These are phyloP conservation scores for Pneumocystis oryctolagi DNA, from an alignment of 1,139 yeast species.

Conservation along the genomic window DNA sequence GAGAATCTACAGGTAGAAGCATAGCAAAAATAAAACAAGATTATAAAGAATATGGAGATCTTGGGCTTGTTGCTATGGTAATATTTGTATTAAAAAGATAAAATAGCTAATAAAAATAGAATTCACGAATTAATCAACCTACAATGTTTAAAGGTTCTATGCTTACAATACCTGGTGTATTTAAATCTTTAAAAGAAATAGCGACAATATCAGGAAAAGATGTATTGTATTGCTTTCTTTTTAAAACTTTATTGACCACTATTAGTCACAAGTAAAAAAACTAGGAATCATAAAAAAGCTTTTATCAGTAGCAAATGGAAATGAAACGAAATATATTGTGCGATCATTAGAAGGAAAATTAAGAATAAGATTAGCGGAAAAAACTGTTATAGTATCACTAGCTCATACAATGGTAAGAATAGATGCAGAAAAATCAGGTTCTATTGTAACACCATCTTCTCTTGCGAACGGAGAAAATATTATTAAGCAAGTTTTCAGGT, in stretches of 20 bases:
- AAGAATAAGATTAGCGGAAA: constrained; percentile 87
- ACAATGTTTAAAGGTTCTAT: constrained; percentile 88
- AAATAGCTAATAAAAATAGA: constrained; percentile 24
- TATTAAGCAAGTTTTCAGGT: constrained; percentile 51
- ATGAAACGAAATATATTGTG: constrained; percentile 79
- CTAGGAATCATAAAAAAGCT: constrained; percentile 63
- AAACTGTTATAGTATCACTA: constrained; percentile 67
- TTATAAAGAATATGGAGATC: constrained; percentile 69
- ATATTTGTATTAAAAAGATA: neutral
- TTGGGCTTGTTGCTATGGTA: constrained; percentile 61
- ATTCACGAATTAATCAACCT: constrained; percentile 70
- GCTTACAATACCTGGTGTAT: constrained; percentile 57
- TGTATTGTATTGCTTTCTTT: neutral
- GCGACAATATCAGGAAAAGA: constrained; percentile 62
- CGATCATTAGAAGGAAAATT: constrained; percentile 85
- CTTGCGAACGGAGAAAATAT: constrained; percentile 15
- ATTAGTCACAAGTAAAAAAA: constrained; percentile 62
- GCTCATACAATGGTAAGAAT: constrained; percentile 66
- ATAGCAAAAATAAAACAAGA: constrained; percentile 55
- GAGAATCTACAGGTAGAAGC: constrained; percentile 80
- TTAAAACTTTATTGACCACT: neutral
- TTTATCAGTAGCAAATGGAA: constrained; percentile 74
- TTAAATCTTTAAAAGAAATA: constrained; percentile 55
- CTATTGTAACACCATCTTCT: constrained; percentile 1
- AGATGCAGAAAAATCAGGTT: constrained; percentile 28